phyloP scores from a whole-genome alignment of 306 rosid species.

The Quercus bicolor region DNA sequence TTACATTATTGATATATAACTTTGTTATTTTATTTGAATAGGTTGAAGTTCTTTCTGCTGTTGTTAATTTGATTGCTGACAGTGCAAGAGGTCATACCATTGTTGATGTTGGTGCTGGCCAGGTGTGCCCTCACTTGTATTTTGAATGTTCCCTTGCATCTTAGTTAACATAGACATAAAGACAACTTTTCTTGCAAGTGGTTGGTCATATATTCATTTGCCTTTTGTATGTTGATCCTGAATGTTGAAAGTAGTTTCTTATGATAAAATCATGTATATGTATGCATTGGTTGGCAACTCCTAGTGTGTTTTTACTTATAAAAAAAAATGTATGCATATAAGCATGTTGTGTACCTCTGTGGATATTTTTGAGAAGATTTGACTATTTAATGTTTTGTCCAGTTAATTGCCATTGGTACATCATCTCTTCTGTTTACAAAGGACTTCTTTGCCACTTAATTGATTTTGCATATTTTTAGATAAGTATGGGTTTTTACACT shows the following conservation, averaged over 20 bases:
- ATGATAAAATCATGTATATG: not conserved
- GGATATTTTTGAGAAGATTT: too few relatives aligned
- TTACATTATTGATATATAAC: not conserved
- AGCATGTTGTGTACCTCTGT: too few relatives aligned
- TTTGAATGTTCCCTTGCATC: not conserved
- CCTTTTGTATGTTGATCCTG: not conserved
- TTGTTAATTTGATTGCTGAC: slow-evolving; percentile 49
- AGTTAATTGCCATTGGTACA: too few relatives aligned
- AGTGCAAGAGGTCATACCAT: slow-evolving; percentile 49
- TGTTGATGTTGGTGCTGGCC: slow-evolving; percentile 94
- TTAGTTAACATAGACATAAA: not conserved
- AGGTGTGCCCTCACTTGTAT: slow-evolving; percentile 44
- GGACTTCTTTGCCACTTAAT: too few relatives aligned
- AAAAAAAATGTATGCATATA: too few relatives aligned
- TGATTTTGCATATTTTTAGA: not conserved
- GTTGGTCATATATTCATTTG: not conserved
- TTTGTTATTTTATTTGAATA: slow-evolving; percentile 26
- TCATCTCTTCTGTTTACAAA: too few relatives aligned
- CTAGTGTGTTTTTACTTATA: too few relatives aligned
- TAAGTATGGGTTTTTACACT: not conserved
- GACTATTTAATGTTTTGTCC: too few relatives aligned
- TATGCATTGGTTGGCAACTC: not conserved
- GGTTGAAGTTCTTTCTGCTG: slow-evolving; percentile 81
- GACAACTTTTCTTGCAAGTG: not conserved
- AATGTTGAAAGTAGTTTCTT: not conserved